Conservation (phyloP, 2,329 filamentous ascomycete species). For the Clarireedia hainanense region DNA sequence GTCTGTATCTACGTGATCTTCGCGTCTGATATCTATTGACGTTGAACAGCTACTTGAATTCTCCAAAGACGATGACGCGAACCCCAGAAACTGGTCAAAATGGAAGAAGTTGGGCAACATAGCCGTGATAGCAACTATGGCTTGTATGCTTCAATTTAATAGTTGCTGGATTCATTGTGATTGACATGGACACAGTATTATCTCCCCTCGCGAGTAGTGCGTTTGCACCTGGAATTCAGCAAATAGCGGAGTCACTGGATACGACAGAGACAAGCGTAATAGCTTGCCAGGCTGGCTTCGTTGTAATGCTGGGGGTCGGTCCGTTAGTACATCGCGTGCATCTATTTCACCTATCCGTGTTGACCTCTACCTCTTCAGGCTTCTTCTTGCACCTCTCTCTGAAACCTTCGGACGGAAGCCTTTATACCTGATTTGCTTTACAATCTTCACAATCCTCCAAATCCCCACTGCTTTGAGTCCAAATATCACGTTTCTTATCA, state of each 20-base stretch:
- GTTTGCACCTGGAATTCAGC: slow-evolving; percentile 41
- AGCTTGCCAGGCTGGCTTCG: slow-evolving; percentile 42
- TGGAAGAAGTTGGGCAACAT: slow-evolving; percentile 22
- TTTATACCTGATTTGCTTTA: slow-evolving; percentile 44
- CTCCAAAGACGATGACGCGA: slow-evolving; percentile 17
- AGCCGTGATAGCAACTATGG: slow-evolving; percentile 22
- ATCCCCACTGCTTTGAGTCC: slow-evolving; percentile 38
- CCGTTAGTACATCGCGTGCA: slow-evolving; percentile 1
- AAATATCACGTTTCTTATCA: slow-evolving; percentile 41
- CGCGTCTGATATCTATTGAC: not conserved
- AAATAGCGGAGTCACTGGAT: slow-evolving; percentile 31
- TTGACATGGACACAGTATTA: not conserved
- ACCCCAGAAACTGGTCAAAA: slow-evolving; percentile 21
- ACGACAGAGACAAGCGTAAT: slow-evolving; percentile 24
- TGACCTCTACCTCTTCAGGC: slow-evolving; percentile 5
- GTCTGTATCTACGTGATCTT: not conserved
- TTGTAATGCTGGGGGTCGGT: slow-evolving; percentile 10
- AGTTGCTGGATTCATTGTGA: not conserved
- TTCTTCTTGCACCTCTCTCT: slow-evolving; percentile 55
- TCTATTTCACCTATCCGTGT: no score
- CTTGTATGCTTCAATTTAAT: slow-evolving; percentile 13
- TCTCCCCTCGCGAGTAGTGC: slow-evolving; percentile 32
- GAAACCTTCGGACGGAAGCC: slow-evolving; percentile 63
- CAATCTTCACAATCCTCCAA: slow-evolving; percentile 54
- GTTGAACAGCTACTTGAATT: slow-evolving; percentile 6